Base-by-base conservation (phyloP, 2,329 filamentous ascomycete species). In the Sclerotinia trifoliorum region DNA sequence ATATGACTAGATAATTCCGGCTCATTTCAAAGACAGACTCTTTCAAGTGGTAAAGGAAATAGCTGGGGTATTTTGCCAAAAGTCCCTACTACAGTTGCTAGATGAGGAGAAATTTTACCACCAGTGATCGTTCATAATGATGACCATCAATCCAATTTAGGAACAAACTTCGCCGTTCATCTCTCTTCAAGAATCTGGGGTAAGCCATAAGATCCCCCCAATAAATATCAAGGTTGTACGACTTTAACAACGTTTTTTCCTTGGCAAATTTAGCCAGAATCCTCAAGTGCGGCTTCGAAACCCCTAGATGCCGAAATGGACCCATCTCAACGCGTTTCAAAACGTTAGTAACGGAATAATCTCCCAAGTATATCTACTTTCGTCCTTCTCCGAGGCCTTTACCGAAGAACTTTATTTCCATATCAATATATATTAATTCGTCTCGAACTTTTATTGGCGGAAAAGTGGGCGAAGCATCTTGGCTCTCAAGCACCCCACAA, bases 211-310 rank as follows among this genome's bases (percentile, higher is more conserved):
- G 61, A 39, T 48, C 29, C n/a, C 19, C 42, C 13, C 39, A 32
- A 15, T 24, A 29, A 29, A 10, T 65, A 21, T 56, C 35, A 55
- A 54, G 51, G 32, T 55, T 63, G 35, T 35, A 55, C n/a, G 52
- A 61, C 32, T 58, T 63, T 66, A 56, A 65, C 63, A 46, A 51
- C 32, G 26, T 66, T 60, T 54, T n/a, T 42, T 15, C 15, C 39
- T 42, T 17, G 39, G n/a, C 10, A 51, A 44, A 8, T 55, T 70
- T 57, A 67, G 46, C 57, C 48, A 67, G 39, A 67, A 63, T 67
- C 15, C 19, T 24, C 26, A 35, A 24, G 21, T 19, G 56, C 44
- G 55, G 32, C 29, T 42, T 51, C 29, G 11, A 48, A 48, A n/a
- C 26, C 35, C 54, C 24, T 21, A 19, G 35, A n/a, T 67, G n/a